Evolutionary conservation across 805 yeast species (phyloP).

Genomic region (Wickerhamomyces canadensis): DNA sequence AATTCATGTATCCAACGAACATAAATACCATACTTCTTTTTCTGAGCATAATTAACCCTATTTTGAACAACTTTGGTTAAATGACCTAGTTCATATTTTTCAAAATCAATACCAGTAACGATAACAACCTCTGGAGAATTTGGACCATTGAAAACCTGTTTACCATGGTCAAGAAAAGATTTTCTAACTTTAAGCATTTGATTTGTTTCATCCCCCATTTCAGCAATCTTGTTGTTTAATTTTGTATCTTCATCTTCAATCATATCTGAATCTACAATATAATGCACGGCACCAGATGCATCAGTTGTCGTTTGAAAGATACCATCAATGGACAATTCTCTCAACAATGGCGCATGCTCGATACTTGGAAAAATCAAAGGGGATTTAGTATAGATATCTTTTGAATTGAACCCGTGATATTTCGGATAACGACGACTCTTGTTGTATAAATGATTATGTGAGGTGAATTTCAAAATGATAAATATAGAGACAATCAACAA

Average conservation of each 20-base stretch:
- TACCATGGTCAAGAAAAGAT: slow-evolving; percentile 61
- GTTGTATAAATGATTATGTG: background rate
- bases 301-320: slow-evolving; percentile 46
- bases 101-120: slow-evolving; percentile 77
- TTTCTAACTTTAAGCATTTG: slow-evolving; percentile 42
- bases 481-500: background rate
- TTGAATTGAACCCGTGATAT: slow-evolving; percentile 38
- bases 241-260: slow-evolving; percentile 31
- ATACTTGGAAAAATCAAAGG: slow-evolving; percentile 67
- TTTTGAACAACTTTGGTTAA: slow-evolving; percentile 73
- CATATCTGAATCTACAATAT: slow-evolving; percentile 29
- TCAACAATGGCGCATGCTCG: slow-evolving; percentile 59
- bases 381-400: slow-evolving; percentile 44
- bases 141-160: slow-evolving; percentile 37
- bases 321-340: slow-evolving; percentile 47
- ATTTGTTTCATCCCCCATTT: slow-evolving; percentile 21
- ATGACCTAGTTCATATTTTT: slow-evolving; percentile 51
- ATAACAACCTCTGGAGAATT: slow-evolving; percentile 61
- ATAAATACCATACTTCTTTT: slow-evolving; percentile 76
- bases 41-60: slow-evolving; percentile 82
- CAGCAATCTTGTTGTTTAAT: slow-evolving; percentile 33
- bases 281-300: slow-evolving; percentile 35
- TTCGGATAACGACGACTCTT: slow-evolving; percentile 18
- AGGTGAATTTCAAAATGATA: background rate
- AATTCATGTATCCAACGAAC: slow-evolving; percentile 85